phyloP scores from a whole-genome alignment of 75 land plant species.

The Pinus tabuliformis region DNA sequence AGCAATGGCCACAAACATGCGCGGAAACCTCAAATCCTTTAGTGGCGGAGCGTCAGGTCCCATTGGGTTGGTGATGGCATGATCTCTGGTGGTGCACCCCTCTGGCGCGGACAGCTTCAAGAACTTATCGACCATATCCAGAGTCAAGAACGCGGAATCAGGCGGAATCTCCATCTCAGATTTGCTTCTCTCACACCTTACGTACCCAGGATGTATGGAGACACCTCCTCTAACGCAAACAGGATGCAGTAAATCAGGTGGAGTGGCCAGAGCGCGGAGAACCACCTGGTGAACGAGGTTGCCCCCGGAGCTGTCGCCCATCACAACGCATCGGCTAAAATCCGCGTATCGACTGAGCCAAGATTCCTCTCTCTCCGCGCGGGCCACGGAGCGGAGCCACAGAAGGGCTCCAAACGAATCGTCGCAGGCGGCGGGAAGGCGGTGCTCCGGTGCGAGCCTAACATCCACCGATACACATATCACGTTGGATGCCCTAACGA shows the following conservation, averaged over 20 bases:
- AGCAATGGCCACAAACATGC: conserved; percentile 45
- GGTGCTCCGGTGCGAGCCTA: conserved; percentile 79
- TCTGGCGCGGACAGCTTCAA: conserved; percentile 41
- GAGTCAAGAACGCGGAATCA: conserved; percentile 44
- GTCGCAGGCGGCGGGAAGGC: conserved; percentile 64
- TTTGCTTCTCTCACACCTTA: conserved; percentile 32
- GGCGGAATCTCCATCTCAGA: conserved; percentile 39
- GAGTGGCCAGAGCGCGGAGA: conserved; percentile 26
- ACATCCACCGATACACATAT: conserved; percentile 50
- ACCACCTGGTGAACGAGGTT: conserved; percentile 75
- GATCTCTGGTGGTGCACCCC: conserved; percentile 46
- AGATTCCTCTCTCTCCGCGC: conserved; percentile 8
- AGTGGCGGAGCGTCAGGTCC: conserved; percentile 38
- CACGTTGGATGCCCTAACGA: conserved; percentile 33
- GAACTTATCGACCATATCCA: conserved; percentile 62
- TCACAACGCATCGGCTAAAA: conserved; percentile 49
- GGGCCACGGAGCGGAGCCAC: conserved; percentile 55
- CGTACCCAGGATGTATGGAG: conserved; percentile 42
- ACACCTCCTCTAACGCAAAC: not conserved
- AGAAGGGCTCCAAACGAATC: conserved; percentile 46
- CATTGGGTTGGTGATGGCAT: conserved; percentile 64
- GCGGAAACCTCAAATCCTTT: conserved; percentile 30
- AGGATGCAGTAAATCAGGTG: conserved; percentile 1
- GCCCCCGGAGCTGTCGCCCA: conserved; percentile 92
- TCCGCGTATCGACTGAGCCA: conserved; percentile 52